Percentiles rank a stretch among this genome's conserved stretches.
Evolutionary conservation across 768 basidiomycete genomes (phyloP).

Genomic region (Suillus placidus): DNA sequence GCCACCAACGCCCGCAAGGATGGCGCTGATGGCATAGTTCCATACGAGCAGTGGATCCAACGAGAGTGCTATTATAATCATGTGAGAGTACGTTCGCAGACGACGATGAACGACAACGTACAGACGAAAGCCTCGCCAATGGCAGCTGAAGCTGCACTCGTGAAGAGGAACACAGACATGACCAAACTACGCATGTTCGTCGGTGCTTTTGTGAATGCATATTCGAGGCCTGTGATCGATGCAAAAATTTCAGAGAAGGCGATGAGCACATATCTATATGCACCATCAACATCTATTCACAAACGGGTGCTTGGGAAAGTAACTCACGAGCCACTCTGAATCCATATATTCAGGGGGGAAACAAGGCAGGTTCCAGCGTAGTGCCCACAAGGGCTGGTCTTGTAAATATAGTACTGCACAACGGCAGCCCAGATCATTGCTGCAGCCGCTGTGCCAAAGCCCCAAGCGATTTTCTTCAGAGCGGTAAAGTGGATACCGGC

Average conservation of each 20-base stretch:
- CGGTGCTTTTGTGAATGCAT: constrained; percentile 91
- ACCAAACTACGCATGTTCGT: constrained; percentile 87
- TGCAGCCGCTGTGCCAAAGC: constrained; percentile 55
- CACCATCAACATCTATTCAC: background rate
- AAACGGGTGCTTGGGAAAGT: background rate
- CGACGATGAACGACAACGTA: no score
- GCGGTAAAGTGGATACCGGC: constrained; percentile 57
- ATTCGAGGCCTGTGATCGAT: constrained; percentile 82
- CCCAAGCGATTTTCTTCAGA: constrained; percentile 59
- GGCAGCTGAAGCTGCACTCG: constrained; percentile 56
- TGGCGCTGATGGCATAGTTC: no score
- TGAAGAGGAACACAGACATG: constrained; percentile 69
- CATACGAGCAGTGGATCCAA: no score
- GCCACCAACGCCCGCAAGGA: no score
- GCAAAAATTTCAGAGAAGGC: constrained; percentile 76
- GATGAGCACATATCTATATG: constrained; percentile 59
- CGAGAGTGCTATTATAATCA: no score
- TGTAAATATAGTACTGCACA: constrained; percentile 75
- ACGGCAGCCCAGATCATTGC: constrained; percentile 76
- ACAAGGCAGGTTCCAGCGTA: constrained; percentile 60
- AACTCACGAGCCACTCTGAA: constrained; percentile 67
- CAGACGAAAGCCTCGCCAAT: no score
- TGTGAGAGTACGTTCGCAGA: no score
- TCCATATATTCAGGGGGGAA: constrained; percentile 77
- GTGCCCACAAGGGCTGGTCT: constrained; percentile 52